phyloP scores from a whole-genome alignment of 202 grass and related monocot genomes.

The Hordeum pubiflorum region DNA sequence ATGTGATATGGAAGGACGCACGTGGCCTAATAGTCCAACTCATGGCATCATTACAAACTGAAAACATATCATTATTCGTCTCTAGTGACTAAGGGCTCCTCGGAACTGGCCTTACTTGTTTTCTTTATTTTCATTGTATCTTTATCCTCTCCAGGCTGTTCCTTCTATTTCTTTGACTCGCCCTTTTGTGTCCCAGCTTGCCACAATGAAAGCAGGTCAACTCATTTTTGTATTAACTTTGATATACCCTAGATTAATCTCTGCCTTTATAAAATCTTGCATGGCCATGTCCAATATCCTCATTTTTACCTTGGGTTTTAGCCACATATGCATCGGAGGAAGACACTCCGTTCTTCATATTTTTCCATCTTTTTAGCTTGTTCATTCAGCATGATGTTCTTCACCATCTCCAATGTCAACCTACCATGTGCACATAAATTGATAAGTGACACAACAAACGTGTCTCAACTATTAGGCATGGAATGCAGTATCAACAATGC shows the following conservation, averaged over 20 bases:
- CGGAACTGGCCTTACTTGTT: too few relatives aligned
- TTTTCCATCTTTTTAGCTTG: not conserved
- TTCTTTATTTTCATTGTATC: not conserved
- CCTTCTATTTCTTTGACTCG: not conserved
- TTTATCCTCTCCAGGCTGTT: not conserved
- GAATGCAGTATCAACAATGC: not conserved
- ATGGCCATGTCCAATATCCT: not conserved
- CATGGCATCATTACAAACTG: too few relatives aligned
- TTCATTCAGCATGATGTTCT: not conserved
- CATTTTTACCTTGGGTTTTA: not conserved
- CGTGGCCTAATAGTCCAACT: too few relatives aligned
- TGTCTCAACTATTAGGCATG: not conserved
- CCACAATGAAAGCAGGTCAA: not conserved
- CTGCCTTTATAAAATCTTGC: not conserved
- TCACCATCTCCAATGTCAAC: not conserved
- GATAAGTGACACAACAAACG: not conserved
- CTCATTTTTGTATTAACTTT: not conserved
- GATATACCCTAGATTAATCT: not conserved
- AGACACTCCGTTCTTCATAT: not conserved
- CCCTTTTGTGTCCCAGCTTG: not conserved
- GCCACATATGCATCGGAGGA: not conserved
- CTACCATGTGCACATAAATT: not conserved
- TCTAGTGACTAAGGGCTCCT: too few relatives aligned
- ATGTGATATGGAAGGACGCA: too few relatives aligned
- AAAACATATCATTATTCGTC: too few relatives aligned